Conservation (phyloP, 2,329 filamentous ascomycete genomes). For the Penicillium sp. region DNA sequence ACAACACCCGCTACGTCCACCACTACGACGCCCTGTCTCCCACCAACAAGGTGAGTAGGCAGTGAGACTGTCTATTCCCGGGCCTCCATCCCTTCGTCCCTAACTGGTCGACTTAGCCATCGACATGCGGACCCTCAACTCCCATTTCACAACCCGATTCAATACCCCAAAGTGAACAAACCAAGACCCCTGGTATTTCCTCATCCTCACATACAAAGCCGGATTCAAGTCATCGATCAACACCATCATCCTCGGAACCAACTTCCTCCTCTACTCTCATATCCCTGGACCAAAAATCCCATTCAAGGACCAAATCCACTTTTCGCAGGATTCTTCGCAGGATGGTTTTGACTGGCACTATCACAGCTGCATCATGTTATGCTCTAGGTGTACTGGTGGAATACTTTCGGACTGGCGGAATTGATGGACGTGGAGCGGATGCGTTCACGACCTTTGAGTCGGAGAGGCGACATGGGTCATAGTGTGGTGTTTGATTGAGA, state of each 20-base stretch:
- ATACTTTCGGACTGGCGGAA: conserved; percentile 38
- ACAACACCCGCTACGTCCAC: not conserved
- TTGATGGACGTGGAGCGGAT: conserved; percentile 34
- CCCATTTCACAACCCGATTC: not conserved
- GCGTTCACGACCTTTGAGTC: conserved; percentile 37
- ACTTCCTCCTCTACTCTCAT: not conserved
- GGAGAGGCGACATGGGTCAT: conserved; percentile 26
- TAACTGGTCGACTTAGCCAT: conserved; percentile 23
- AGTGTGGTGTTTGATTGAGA: not conserved
- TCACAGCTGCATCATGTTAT: conserved; percentile 37
- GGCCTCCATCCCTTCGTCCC: conserved; percentile 16
- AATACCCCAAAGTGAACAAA: no score
- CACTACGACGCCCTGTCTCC: conserved; percentile 4
- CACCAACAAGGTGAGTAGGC: conserved; percentile 18
- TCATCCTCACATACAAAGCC: not conserved
- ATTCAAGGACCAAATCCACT: conserved; percentile 11
- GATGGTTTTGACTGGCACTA: conserved; percentile 31
- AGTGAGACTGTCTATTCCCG: conserved; percentile 16
- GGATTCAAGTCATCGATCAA: not conserved
- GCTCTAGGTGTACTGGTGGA: conserved; percentile 36
- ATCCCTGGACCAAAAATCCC: not conserved
- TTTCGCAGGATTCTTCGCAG: conserved; percentile 23
- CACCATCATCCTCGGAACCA: not conserved
- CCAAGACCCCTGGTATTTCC: no score
- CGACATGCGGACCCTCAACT: not conserved